Conservation (phyloP, 306 rosid species). For the Casuarina equisetifolia region DNA sequence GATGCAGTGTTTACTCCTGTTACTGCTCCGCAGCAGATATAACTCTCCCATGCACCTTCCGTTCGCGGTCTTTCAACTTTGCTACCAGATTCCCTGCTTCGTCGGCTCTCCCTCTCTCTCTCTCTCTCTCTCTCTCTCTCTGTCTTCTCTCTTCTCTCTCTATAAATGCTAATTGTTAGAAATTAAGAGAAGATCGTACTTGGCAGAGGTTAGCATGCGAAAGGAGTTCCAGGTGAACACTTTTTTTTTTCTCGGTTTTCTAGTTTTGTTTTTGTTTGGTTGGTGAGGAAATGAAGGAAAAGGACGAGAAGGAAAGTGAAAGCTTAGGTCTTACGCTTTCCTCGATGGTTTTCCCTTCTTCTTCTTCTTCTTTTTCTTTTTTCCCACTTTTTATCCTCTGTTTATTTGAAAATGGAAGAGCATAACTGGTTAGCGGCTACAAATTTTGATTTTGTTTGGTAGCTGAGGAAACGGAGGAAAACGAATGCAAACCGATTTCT, state of each 20-base stretch:
- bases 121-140: neutral
- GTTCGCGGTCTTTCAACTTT: constrained; percentile 23
- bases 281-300: neutral
- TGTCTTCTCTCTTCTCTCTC: no score
- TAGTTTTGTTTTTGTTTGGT: neutral
- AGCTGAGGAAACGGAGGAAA: constrained; percentile 12
- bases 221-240: neutral
- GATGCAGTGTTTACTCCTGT: no score
- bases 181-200: neutral
- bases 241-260: neutral
- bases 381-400: neutral
- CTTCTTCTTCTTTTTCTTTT: neutral
- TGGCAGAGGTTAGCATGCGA: neutral
- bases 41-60: neutral
- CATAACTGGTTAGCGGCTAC: neutral
- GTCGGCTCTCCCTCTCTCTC: neutral
- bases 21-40: neutral
- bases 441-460: constrained; percentile 5
- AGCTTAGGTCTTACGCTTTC: neutral
- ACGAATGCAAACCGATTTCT: neutral
- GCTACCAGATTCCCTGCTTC: neutral
- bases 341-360: neutral
- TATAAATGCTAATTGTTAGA: no score
- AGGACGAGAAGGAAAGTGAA: neutral
- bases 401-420: neutral